Evolutionary conservation across 495 filamentous ascomycete genomes (phyloP).

Genomic region (Penicillium mononematosum): DNA sequence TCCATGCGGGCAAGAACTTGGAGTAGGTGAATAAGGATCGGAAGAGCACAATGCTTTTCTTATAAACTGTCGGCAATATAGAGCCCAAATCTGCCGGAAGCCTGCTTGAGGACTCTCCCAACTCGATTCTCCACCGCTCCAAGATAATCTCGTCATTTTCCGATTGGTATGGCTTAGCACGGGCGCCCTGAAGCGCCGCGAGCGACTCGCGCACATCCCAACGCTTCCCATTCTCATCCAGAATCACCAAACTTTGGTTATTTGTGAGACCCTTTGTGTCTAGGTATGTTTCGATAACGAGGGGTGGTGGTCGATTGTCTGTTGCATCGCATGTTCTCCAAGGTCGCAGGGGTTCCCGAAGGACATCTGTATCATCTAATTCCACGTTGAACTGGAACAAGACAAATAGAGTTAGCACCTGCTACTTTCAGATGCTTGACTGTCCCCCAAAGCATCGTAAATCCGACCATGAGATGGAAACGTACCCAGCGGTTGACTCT

Average conservation of each 20-base stretch:
- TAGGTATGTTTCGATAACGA: conserved; percentile 88
- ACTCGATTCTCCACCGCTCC: conserved; percentile 85
- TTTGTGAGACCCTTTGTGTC: conserved; percentile 76
- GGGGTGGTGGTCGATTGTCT: conserved; percentile 74
- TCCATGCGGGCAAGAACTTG: conserved; percentile 84
- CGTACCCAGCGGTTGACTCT: conserved; percentile 93
- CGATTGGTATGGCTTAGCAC: conserved; percentile 31
- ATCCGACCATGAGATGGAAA: conserved; percentile 15
- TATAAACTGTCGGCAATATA: conserved; percentile 85
- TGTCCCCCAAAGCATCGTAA: neutral
- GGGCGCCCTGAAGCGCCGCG: conserved; percentile 53
- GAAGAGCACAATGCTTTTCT: conserved; percentile 92
- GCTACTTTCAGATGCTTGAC: neutral
- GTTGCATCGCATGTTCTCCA: conserved; percentile 79
- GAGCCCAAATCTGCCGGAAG: conserved; percentile 62
- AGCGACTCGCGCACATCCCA: conserved; percentile 90
- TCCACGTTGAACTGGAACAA: conserved; percentile 81
- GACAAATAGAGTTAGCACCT: conserved; percentile 18
- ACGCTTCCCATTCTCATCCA: conserved; percentile 84
- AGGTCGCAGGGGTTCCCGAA: conserved; percentile 71
- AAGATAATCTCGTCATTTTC: conserved; percentile 68
- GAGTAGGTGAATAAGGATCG: conserved; percentile 84
- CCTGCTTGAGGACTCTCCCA: conserved; percentile 59
- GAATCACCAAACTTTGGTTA: conserved; percentile 81
- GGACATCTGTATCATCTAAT: conserved; percentile 84